Conservation (phyloP, 2,329 filamentous ascomycete species). For the Xylaria sp. region DNA sequence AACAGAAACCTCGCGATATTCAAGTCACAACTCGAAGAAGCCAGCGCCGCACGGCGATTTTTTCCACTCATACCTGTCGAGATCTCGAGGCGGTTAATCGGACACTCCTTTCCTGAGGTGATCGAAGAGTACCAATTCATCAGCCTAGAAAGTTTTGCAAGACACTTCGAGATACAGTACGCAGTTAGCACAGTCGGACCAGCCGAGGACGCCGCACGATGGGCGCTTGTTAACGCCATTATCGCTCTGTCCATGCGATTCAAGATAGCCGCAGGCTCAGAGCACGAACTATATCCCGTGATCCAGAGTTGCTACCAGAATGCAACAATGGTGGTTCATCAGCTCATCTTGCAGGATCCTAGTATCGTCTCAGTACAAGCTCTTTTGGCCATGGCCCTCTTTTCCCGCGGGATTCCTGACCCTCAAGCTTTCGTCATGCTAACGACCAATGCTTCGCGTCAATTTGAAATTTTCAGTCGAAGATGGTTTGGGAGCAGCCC, state of each 20-base stretch:
- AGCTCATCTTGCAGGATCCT: slow-evolving; percentile 33
- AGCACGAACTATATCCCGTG: slow-evolving; percentile 28
- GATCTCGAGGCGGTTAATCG: slow-evolving; percentile 27
- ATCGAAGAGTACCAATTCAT: slow-evolving; percentile 33
- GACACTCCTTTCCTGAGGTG: slow-evolving; percentile 28
- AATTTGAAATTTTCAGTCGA: slow-evolving; percentile 45
- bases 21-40: slow-evolving; percentile 14
- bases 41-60: slow-evolving; percentile 17
- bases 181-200: slow-evolving; percentile 20
- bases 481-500: not conserved
- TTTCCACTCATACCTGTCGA: slow-evolving; percentile 29
- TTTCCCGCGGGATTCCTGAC: slow-evolving; percentile 32
- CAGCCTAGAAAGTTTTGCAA: slow-evolving; percentile 20
- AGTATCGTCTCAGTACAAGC: slow-evolving; percentile 37
- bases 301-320: slow-evolving; percentile 35
- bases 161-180: slow-evolving; percentile 36
- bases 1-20: slow-evolving; percentile 8
- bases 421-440: slow-evolving; percentile 35
- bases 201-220: slow-evolving; percentile 30
- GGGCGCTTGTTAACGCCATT: slow-evolving; percentile 38
- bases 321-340: slow-evolving; percentile 33
- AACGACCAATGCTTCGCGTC: slow-evolving; percentile 34
- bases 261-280: slow-evolving; percentile 37
- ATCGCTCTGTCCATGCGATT: slow-evolving; percentile 33
- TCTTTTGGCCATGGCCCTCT: slow-evolving; percentile 39